Evolutionary conservation across 2,329 filamentous ascomycete genomes (phyloP).

Genomic region (Aspergillus novoparasiticus): DNA sequence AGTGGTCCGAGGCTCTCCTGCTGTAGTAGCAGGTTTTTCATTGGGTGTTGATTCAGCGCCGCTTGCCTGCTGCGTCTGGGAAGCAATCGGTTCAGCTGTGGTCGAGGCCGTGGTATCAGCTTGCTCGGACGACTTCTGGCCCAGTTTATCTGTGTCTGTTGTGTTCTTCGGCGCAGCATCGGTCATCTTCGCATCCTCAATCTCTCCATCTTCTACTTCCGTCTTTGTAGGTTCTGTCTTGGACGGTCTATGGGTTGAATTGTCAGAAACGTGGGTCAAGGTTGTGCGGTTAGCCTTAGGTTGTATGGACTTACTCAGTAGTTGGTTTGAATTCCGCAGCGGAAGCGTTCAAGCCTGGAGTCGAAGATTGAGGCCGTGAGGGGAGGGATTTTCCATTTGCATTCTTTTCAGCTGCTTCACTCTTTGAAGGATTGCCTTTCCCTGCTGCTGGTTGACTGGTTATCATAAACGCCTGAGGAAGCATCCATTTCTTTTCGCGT

Average conservation of each 20-base stretch:
- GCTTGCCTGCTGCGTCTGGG: slow-evolving; percentile 9
- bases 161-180: slow-evolving; percentile 30
- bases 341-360: slow-evolving; percentile 42
- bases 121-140: slow-evolving; percentile 21
- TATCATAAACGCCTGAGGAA: slow-evolving; percentile 50
- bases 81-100: slow-evolving; percentile 10
- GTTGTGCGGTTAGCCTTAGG: not conserved
- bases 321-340: slow-evolving; percentile 46
- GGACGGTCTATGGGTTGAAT: slow-evolving; percentile 25
- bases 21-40: slow-evolving; percentile 13
- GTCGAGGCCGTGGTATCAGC: slow-evolving; percentile 10
- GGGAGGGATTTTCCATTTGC: slow-evolving; percentile 29
- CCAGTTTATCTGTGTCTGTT: slow-evolving; percentile 10
- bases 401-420: slow-evolving; percentile 20
- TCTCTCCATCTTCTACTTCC: slow-evolving; percentile 50
- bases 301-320: slow-evolving; percentile 37
- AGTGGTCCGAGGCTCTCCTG: slow-evolving; percentile 17
- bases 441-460: slow-evolving; percentile 25
- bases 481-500: slow-evolving; percentile 52
- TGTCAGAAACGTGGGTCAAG: slow-evolving; percentile 23
- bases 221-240: slow-evolving; percentile 30
- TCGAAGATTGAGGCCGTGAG: slow-evolving; percentile 31
- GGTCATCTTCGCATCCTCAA: slow-evolving; percentile 48
- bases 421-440: slow-evolving; percentile 25
- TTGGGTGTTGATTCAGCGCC: slow-evolving; percentile 13